Conservation (phyloP, 148 eudicot species). For the Fallopia convolvulus region DNA sequence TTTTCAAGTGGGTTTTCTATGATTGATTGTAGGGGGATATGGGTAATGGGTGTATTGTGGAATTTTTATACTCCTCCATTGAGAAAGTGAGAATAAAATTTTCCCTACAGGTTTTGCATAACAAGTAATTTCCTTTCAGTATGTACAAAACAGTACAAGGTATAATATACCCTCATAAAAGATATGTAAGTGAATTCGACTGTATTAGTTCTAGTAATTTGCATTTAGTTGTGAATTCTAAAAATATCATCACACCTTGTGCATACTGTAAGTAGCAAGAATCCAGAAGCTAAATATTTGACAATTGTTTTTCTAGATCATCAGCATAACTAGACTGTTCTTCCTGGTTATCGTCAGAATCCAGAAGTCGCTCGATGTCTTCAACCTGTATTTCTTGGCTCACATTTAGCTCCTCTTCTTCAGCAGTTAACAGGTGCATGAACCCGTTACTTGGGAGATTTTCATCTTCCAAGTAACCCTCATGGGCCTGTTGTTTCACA, state of each 20-base stretch:
- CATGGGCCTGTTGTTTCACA: not conserved
- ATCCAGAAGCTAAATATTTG: not conserved
- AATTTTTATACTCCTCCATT: too few relatives aligned
- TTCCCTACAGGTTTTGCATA: too few relatives aligned
- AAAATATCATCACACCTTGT: not conserved
- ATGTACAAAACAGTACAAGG: too few relatives aligned
- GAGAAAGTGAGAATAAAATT: too few relatives aligned
- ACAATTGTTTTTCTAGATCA: slow-evolving; percentile 18
- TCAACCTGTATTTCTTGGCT: not conserved
- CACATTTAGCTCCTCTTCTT: not conserved
- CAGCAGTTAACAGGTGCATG: not conserved
- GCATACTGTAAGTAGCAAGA: not conserved
- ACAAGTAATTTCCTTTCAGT: too few relatives aligned
- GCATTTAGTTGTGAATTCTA: not conserved
- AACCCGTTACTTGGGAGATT: not conserved
- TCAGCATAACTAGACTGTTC: slow-evolving; percentile 18
- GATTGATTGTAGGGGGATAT: too few relatives aligned
- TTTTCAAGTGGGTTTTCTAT: too few relatives aligned
- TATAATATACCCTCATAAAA: not conserved
- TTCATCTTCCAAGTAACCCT: not conserved
- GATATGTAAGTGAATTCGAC: not conserved
- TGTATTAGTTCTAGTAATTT: not conserved
- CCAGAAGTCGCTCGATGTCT: not conserved
- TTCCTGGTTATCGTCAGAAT: slow-evolving; percentile 6
- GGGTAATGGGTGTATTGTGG: too few relatives aligned